These are phyloP conservation scores for Lonicera japonica DNA, from an alignment of 129 eudicot genomes.

Conservation along the genomic window DNA sequence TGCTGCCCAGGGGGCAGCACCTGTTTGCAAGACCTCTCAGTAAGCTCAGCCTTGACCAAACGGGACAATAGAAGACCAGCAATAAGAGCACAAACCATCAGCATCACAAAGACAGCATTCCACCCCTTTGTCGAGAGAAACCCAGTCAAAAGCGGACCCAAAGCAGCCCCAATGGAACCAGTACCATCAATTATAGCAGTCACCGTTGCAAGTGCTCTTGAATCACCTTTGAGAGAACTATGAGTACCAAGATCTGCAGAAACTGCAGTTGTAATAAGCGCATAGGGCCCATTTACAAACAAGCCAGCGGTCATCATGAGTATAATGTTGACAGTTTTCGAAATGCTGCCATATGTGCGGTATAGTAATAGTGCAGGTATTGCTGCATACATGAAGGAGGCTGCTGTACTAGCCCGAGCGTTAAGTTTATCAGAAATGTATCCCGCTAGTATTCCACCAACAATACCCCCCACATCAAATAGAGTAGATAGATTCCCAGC, in stretches of 20 bases:
- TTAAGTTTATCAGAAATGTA: conserved; percentile 72
- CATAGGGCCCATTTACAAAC: conserved; percentile 94
- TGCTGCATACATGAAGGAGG: conserved; percentile 64
- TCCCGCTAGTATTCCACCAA: conserved; percentile 90
- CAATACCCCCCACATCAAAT: conserved; percentile 92
- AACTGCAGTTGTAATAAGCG: conserved; percentile 93
- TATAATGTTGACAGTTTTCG: conserved; percentile 45
- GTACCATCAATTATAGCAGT: conserved; percentile 97
- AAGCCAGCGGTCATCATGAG: conserved; percentile 83
- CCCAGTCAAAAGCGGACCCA: conserved; percentile 88
- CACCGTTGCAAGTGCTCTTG: conserved; percentile 91
- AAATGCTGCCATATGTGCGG: conserved; percentile 60
- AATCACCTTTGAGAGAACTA: conserved; percentile 69
- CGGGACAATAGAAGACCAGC: conserved; percentile 79
- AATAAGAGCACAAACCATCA: conserved; percentile 59
- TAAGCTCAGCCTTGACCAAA: conserved; percentile 9
- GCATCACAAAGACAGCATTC: conserved; percentile 77
- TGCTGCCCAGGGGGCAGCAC: conserved; percentile 5
- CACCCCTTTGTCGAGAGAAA: conserved; percentile 77
- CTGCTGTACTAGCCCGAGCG: conserved; percentile 91
- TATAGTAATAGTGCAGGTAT: conserved; percentile 76
- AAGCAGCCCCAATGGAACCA: conserved; percentile 89
- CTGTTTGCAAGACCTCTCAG: background rate
- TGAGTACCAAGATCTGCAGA: conserved; percentile 97
- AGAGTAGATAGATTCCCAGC: conserved; percentile 92